These are phyloP conservation scores for Hypoxylon sp. DNA, from an alignment of 2,329 filamentous ascomycete genomes.

Conservation along the genomic window DNA sequence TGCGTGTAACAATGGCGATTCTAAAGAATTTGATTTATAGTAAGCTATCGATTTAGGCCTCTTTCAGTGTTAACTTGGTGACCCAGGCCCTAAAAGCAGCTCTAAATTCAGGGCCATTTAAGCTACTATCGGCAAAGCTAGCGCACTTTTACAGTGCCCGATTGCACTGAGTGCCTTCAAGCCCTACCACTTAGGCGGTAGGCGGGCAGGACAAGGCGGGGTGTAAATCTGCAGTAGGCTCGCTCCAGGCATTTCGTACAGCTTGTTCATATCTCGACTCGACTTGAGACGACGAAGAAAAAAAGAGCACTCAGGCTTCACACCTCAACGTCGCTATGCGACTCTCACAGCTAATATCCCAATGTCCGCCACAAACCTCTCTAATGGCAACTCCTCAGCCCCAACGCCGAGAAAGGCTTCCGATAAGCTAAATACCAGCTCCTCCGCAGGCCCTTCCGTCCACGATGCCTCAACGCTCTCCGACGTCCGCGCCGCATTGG, in stretches of 20 bases:
- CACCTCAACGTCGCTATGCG: slow-evolving; percentile 45
- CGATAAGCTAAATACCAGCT: slow-evolving; percentile 41
- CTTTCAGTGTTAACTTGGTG: background rate
- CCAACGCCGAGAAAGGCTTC: slow-evolving; percentile 33
- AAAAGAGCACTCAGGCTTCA: slow-evolving; percentile 32
- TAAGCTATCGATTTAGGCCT: slow-evolving; percentile 31
- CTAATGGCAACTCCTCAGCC: slow-evolving; percentile 47
- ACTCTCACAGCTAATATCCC: slow-evolving; percentile 41
- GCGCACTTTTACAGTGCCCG: background rate
- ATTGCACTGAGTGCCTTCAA: background rate
- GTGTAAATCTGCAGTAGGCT: slow-evolving; percentile 7
- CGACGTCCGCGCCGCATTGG: slow-evolving; percentile 81
- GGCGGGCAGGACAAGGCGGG: slow-evolving; percentile 14
- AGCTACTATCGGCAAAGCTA: background rate
- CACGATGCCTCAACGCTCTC: slow-evolving; percentile 76
- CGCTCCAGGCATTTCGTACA: background rate
- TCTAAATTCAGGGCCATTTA: slow-evolving; percentile 4
- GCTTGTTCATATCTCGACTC: slow-evolving; percentile 4
- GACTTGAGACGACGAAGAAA: slow-evolving; percentile 12
- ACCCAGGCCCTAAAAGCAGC: background rate
- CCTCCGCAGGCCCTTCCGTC: slow-evolving; percentile 53
- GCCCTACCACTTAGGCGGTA: too few species aligned
- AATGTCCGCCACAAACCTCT: slow-evolving; percentile 48
- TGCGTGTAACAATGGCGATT: slow-evolving; percentile 21
- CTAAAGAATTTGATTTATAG: slow-evolving; percentile 13